Conservation (phyloP, 345 rosid species). For the Eucalyptus cloeziana region DNA sequence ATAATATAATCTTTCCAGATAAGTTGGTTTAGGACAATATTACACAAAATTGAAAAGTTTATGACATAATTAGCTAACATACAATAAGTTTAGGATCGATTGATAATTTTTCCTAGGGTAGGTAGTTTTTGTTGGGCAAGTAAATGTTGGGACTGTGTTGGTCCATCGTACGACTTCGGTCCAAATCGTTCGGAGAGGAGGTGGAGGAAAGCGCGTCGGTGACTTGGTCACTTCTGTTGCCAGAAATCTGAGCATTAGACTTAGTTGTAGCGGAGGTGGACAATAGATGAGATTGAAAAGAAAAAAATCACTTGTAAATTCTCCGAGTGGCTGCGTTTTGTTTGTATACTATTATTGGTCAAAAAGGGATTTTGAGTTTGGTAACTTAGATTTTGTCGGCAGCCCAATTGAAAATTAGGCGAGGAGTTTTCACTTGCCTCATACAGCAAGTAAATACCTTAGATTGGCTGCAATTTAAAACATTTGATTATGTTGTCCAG, state of each 20-base stretch:
- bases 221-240: background rate
- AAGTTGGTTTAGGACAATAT: background rate
- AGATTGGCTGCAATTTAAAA: background rate
- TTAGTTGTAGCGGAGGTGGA: background rate
- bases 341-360: background rate
- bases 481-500: background rate
- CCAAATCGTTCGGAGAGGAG: background rate
- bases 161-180: background rate
- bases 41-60: background rate
- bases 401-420: background rate
- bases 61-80: background rate
- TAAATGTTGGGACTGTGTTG: background rate
- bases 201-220: background rate
- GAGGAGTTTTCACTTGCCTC: background rate
- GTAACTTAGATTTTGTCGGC: background rate
- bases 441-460: background rate
- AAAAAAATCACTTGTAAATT: background rate
- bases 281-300: background rate
- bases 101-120: background rate
- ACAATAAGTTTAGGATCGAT: background rate
- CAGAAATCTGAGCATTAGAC: background rate
- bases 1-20: fast-evolving
- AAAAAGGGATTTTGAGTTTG: background rate
- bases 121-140: background rate
- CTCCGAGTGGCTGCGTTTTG: background rate